Percentiles rank a stretch among this genome's conserved stretches.
Evolutionary conservation across 345 rosid species (phyloP).

Genomic region (Noccaea bulbosa): DNA sequence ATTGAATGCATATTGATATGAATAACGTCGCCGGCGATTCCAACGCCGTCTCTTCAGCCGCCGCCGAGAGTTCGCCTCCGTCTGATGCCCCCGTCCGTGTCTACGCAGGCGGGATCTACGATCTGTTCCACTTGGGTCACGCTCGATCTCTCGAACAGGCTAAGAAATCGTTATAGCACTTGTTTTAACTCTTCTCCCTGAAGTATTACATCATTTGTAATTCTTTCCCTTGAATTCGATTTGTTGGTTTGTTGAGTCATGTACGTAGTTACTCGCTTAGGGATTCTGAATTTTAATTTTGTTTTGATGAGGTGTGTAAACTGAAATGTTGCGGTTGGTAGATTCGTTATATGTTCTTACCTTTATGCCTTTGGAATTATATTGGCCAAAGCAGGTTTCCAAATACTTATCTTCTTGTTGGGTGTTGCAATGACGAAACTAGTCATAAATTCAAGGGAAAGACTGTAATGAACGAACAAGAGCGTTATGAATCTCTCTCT

Average conservation of each 20-base stretch:
- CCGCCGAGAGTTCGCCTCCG: not conserved
- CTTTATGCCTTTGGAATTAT: slow-evolving; percentile 2
- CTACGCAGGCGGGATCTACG: slow-evolving; percentile 70
- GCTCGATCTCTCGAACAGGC: slow-evolving; percentile 72
- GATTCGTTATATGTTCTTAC: slow-evolving; percentile 5
- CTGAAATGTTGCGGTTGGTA: not conserved
- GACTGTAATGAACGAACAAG: slow-evolving; percentile 65
- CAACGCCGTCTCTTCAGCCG: not conserved
- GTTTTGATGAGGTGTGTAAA: not conserved
- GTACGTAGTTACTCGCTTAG: not conserved
- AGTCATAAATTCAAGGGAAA: slow-evolving; percentile 65
- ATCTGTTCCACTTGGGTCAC: slow-evolving; percentile 69
- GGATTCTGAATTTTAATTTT: too few relatives aligned
- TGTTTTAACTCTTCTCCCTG: not conserved
- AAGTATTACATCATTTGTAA: not conserved
- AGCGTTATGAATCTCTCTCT: slow-evolving; percentile 66
- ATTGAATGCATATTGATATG: too few relatives aligned
- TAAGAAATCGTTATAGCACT: slow-evolving; percentile 51
- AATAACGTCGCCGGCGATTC: not conserved
- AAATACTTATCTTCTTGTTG: slow-evolving; percentile 61
- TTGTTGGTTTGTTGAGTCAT: not conserved
- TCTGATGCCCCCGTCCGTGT: slow-evolving; percentile 50
- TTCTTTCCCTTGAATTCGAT: not conserved
- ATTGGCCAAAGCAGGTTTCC: slow-evolving; percentile 51
- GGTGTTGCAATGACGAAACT: slow-evolving; percentile 64